A percentile compares a stretch with the other conserved stretches of the same genome.
These are phyloP conservation scores for Echeveria elegans DNA, from an alignment of 164 flowering plant genomes.

Conservation along the genomic window DNA sequence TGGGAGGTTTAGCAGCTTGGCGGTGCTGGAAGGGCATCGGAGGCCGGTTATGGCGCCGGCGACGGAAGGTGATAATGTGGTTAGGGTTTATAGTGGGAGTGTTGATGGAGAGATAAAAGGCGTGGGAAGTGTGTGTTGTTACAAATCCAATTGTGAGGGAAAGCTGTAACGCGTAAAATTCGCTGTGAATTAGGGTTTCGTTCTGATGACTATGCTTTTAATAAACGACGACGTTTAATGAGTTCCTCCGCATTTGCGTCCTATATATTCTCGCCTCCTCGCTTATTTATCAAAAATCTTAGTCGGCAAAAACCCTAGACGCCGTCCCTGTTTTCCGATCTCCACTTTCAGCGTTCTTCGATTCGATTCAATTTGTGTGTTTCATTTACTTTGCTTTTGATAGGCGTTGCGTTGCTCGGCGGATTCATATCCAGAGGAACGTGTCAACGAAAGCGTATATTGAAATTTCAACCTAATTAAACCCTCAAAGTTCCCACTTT, in stretches of 20 bases:
- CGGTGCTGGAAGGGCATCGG: conserved; percentile 53
- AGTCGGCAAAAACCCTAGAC: no score
- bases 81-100: conserved; percentile 51
- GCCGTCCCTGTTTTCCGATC: background rate
- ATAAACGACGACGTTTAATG: no score
- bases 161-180: no score
- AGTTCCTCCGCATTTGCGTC: no score
- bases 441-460: conserved; percentile 44
- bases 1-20: conserved; percentile 37
- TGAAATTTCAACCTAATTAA: conserved; percentile 9
- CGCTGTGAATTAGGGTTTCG: no score
- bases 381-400: conserved; percentile 21
- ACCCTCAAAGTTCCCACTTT: conserved; percentile 7
- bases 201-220: no score
- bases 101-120: conserved; percentile 67
- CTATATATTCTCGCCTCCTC: no score
- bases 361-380: background rate
- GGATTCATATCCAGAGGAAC: conserved; percentile 22
- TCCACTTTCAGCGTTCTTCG: background rate
- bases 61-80: conserved; percentile 16
- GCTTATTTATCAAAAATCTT: no score
- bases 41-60: conserved; percentile 67
- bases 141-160: no score
- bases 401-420: conserved; percentile 42
- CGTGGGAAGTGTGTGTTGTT: conserved; percentile 56